phyloP scores from a whole-genome alignment of 257 asterid genomes.

The Paraleonurus japonicus region DNA sequence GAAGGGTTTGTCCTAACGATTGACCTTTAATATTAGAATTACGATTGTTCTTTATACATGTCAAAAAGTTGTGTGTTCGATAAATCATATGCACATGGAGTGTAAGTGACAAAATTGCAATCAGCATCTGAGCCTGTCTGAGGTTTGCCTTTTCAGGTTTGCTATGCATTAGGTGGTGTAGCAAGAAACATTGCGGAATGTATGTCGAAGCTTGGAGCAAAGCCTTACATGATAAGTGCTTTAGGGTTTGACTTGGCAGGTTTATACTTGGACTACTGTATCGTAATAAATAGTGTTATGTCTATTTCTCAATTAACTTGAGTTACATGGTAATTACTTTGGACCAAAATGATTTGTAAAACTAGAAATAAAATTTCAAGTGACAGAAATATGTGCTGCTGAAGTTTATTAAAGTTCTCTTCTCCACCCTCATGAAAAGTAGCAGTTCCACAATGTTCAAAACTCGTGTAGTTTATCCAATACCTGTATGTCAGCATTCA shows the following conservation, averaged over 20 bases:
- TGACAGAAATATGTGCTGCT: neutral
- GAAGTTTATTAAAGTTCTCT: neutral
- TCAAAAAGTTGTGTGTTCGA: neutral
- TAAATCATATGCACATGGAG: neutral
- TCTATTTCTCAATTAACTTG: neutral
- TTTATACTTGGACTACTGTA: slow-evolving; percentile 23
- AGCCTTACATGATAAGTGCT: slow-evolving; percentile 86
- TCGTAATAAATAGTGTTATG: neutral
- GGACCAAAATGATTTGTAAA: neutral
- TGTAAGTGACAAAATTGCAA: neutral
- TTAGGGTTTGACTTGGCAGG: slow-evolving; percentile 91
- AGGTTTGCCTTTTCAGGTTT: slow-evolving; percentile 49
- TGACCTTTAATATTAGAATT: neutral
- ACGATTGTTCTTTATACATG: neutral
- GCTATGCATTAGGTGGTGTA: slow-evolving; percentile 79
- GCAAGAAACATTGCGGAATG: slow-evolving; percentile 96
- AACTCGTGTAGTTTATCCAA: neutral
- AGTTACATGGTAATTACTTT: neutral
- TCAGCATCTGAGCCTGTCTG: neutral
- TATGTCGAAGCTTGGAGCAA: slow-evolving; percentile 87
- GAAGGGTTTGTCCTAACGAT: neutral
- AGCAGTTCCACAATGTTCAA: neutral
- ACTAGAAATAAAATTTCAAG: neutral
- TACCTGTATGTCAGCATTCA: neutral
- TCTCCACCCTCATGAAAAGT: neutral